These are phyloP conservation scores for Ganoderma leucocontextum DNA, from an alignment of 1,284 basidiomycete genomes.

Conservation along the genomic window DNA sequence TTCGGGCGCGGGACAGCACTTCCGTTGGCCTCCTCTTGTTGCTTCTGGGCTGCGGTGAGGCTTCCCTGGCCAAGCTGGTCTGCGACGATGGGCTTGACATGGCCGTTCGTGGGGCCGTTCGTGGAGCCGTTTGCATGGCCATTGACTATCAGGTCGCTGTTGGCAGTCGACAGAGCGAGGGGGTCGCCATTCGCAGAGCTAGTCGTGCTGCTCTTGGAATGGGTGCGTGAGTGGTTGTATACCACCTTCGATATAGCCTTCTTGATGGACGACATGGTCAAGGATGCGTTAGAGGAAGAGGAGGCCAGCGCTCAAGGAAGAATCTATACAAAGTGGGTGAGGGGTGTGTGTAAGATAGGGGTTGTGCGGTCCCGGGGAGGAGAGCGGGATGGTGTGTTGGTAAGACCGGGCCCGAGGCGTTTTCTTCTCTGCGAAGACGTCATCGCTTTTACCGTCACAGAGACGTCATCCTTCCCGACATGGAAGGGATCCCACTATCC, in stretches of 20 bases:
- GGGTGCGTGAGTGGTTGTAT: constrained; percentile 26
- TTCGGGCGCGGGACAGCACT: neutral
- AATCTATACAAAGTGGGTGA: neutral
- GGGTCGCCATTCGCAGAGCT: constrained; percentile 20
- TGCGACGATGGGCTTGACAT: constrained; percentile 22
- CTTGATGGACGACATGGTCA: constrained; percentile 32
- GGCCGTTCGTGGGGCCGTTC: constrained; percentile 15
- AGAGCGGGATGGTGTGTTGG: neutral
- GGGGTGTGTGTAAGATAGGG: neutral
- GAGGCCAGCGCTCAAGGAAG: neutral
- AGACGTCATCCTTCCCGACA: constrained; percentile 14
- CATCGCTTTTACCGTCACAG: neutral
- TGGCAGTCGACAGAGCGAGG: constrained; percentile 7
- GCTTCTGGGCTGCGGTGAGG: constrained; percentile 22
- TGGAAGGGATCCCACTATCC: neutral
- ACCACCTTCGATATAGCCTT: constrained; percentile 34
- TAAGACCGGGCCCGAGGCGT: neutral
- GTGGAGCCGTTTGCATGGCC: constrained; percentile 18
- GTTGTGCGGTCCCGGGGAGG: constrained; percentile 2
- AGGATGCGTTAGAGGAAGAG: neutral
- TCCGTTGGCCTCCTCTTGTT: constrained; percentile 20
- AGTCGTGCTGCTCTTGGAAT: constrained; percentile 22
- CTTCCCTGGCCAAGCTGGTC: constrained; percentile 29
- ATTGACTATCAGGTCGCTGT: constrained; percentile 11
- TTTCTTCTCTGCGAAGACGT: constrained; percentile 8